Percentiles rank a stretch among this genome's conserved stretches.
Conservation (phyloP, 78 protist species). For the Polysphondylium violaceum region DNA sequence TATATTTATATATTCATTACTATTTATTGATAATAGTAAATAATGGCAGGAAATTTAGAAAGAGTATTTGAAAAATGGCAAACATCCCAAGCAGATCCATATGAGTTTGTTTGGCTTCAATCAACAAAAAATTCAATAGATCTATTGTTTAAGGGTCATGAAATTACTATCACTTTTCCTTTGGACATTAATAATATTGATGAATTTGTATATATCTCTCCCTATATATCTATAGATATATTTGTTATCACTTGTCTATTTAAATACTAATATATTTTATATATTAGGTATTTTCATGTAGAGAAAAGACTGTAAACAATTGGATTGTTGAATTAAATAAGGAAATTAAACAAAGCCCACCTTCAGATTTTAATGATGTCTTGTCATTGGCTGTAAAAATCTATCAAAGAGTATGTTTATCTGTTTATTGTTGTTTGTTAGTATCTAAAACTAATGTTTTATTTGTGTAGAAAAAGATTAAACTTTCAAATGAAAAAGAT, state of each 20-base stretch:
- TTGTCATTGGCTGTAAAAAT: background rate
- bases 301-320: conserved; percentile 3
- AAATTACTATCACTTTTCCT: conserved; percentile 39
- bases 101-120: conserved; percentile 67
- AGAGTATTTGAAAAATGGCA: conserved; percentile 64
- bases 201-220: conserved; percentile 12
- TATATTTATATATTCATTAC: background rate
- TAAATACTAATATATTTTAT: background rate
- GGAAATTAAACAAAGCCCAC: background rate
- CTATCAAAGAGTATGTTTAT: conserved; percentile 1
- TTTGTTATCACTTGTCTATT: background rate
- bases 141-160: conserved; percentile 47
- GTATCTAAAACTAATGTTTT: background rate
- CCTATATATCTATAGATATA: background rate
- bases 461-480: background rate
- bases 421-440: background rate
- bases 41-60: conserved; percentile 74
- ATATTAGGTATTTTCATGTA: background rate
- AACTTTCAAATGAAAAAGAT: conserved; percentile 22
- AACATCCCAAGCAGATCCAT: conserved; percentile 14
- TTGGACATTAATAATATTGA: conserved; percentile 34
- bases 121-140: conserved; percentile 48
- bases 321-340: conserved; percentile 16
- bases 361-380: conserved; percentile 1
- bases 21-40: background rate